A percentile compares a stretch with the other conserved stretches of the same genome.
Conservation (phyloP, 2,329 filamentous ascomycete genomes). For the Macroventuria anomochaeta region DNA sequence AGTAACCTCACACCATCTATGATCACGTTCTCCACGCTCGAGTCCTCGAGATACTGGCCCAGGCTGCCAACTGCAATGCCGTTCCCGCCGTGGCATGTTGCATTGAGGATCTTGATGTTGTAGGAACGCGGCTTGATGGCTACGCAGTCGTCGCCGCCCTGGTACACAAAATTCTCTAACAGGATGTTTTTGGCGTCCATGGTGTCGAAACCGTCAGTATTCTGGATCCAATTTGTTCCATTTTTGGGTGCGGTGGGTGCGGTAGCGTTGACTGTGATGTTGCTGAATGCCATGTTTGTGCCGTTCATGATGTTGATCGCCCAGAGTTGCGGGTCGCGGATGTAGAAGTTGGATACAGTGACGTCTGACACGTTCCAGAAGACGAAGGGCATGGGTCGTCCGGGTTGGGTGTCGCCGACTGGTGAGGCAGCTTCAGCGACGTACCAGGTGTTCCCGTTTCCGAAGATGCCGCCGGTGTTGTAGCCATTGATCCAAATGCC, state of each 20-base stretch:
- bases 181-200: conserved; percentile 6
- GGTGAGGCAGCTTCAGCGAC: conserved; percentile 7
- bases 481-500: conserved; percentile 9
- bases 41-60: conserved; percentile 7
- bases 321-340: conserved; percentile 8
- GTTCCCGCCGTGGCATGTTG: conserved; percentile 3
- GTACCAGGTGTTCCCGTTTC: conserved; percentile 6
- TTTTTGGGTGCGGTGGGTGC: conserved; percentile 2
- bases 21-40: conserved; percentile 3
- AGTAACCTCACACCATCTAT: conserved; percentile 2
- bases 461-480: conserved; percentile 3
- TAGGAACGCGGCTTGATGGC: conserved; percentile 4
- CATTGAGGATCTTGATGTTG: conserved; percentile 2
- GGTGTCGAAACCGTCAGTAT: conserved; percentile 5
- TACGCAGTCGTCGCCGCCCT: conserved; percentile 5
- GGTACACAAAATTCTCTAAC: conserved; percentile 5
- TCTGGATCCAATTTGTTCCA: conserved; percentile 9
- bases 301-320: conserved; percentile 12
- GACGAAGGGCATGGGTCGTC: conserved; percentile 5
- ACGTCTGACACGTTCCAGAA: conserved; percentile 7
- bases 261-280: conserved; percentile 5
- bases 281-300: conserved; percentile 7
- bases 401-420: conserved; percentile 5
- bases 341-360: conserved; percentile 5
- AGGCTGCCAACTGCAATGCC: conserved; percentile 8